Percentiles rank a stretch among this genome's conserved stretches.
These are phyloP conservation scores for Daldinia sp. DNA, from an alignment of 2,329 filamentous ascomycete species.

Conservation along the genomic window DNA sequence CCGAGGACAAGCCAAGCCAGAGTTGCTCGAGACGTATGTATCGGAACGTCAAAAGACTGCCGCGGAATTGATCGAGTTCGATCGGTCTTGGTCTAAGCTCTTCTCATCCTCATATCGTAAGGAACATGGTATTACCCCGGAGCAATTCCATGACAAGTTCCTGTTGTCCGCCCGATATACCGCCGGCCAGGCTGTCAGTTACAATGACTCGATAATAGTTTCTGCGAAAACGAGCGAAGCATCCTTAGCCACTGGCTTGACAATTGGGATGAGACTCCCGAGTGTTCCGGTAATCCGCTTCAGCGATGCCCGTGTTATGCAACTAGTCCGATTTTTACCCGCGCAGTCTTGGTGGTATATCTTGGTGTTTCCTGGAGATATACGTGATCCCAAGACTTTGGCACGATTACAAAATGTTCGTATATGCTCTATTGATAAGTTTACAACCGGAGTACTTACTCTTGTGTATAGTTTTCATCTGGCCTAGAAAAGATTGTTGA, in stretches of 20 bases:
- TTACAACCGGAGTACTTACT: too few species aligned
- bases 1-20: conserved; percentile 56
- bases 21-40: conserved; percentile 65
- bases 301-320: conserved; percentile 69
- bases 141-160: conserved; percentile 68
- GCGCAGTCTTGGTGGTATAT: conserved; percentile 61
- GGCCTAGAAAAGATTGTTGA: conserved; percentile 47
- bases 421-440: conserved; percentile 5
- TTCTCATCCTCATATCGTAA: conserved; percentile 60
- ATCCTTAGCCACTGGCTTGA: conserved; percentile 56
- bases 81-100: conserved; percentile 65
- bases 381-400: conserved; percentile 53
- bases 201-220: conserved; percentile 64
- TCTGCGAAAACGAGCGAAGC: conserved; percentile 51
- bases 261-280: conserved; percentile 67
- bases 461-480: conserved; percentile 43
- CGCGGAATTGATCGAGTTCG: conserved; percentile 70
- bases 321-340: conserved; percentile 63
- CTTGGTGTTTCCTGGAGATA: conserved; percentile 67
- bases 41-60: conserved; percentile 65
- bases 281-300: conserved; percentile 70
- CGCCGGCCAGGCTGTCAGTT: conserved; percentile 68
- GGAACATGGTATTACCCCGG: conserved; percentile 56
- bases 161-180: conserved; percentile 69
- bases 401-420: conserved; percentile 48